These are phyloP conservation scores for Phytopythium litorale DNA, from an alignment of 352 stramenopile species.

Conservation along the genomic window DNA sequence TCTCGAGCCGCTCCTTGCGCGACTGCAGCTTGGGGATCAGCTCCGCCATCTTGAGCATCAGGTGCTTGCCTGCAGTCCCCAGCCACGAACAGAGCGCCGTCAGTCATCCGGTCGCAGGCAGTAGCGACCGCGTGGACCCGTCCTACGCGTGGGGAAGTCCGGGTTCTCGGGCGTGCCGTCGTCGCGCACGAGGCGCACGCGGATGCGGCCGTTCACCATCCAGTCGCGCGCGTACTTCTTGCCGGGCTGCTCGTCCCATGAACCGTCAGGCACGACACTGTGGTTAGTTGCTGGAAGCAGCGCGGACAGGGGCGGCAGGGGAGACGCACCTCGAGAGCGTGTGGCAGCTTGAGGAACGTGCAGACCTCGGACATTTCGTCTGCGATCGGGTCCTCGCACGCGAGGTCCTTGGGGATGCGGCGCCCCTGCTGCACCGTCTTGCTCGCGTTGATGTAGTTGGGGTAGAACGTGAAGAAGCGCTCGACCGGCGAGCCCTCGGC, in stretches of 20 bases:
- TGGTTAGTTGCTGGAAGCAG: too few species aligned
- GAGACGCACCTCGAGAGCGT: conserved; percentile 62
- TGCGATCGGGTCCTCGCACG: conserved; percentile 66
- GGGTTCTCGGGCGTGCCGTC: conserved; percentile 64
- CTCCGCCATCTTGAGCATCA: conserved; percentile 88
- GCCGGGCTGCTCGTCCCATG: conserved; percentile 15
- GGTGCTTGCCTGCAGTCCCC: conserved; percentile 27
- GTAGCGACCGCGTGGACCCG: conserved; percentile 4
- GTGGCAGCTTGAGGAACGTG: conserved; percentile 72
- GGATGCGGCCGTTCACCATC: conserved; percentile 63
- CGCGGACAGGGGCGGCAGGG: too few species aligned
- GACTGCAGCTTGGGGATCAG: conserved; percentile 83
- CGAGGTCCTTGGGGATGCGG: conserved; percentile 57
- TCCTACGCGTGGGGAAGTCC: conserved; percentile 54
- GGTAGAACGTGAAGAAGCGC: conserved; percentile 77
- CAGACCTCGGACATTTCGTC: conserved; percentile 86
- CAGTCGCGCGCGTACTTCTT: conserved; percentile 86
- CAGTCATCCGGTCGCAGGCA: background rate
- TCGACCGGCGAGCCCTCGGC: conserved; percentile 50
- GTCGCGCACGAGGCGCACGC: conserved; percentile 59
- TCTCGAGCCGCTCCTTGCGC: conserved; percentile 70
- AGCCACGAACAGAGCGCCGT: background rate
- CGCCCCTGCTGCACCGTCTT: conserved; percentile 84
- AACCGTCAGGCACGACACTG: background rate
- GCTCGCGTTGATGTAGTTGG: conserved; percentile 81